These are phyloP conservation scores for Rhodosporidiobolus sp. DNA, from an alignment of 768 basidiomycete species.

Conservation along the genomic window DNA sequence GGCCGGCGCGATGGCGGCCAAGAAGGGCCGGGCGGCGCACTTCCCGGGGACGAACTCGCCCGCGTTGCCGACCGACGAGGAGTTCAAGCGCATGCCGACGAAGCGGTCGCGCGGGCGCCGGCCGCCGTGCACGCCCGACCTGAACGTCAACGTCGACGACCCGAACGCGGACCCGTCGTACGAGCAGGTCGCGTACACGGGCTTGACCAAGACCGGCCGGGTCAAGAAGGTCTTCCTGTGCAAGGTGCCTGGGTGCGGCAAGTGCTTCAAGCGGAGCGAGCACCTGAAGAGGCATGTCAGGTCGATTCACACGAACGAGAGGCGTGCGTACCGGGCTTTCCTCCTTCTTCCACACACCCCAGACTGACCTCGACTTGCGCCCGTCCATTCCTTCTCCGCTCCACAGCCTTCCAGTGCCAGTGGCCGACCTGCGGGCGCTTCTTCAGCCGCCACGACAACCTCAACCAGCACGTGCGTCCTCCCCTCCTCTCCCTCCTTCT, in stretches of 20 bases:
- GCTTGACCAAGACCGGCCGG: slow-evolving; percentile 38
- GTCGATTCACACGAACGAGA: slow-evolving; percentile 86
- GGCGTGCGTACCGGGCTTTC: slow-evolving; percentile 60
- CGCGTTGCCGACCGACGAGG: slow-evolving; percentile 1
- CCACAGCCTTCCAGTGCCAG: slow-evolving; percentile 68
- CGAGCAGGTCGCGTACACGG: slow-evolving; percentile 31
- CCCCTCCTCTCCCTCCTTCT: not conserved
- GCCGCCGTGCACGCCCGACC: slow-evolving; percentile 22
- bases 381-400: not conserved
- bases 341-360: not conserved
- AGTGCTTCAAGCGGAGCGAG: slow-evolving; percentile 82
- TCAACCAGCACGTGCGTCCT: slow-evolving; percentile 60
- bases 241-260: slow-evolving; percentile 71
- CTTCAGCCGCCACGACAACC: slow-evolving; percentile 76
- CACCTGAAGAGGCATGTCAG: slow-evolving; percentile 85
- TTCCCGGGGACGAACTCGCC: slow-evolving; percentile 27
- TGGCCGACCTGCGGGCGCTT: slow-evolving; percentile 65
- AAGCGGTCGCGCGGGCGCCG: slow-evolving; percentile 38
- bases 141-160: slow-evolving; percentile 16
- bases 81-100: slow-evolving; percentile 31
- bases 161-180: slow-evolving; percentile 16
- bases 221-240: slow-evolving; percentile 38
- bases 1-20: slow-evolving; percentile 6
- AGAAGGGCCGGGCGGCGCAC: not conserved
- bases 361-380: too few species aligned